Evolutionary conservation across 108 stramenopile species (phyloP), one percentile per base, ranked within the genome.

Genomic region (Nitzschia inconspicua): DNA sequence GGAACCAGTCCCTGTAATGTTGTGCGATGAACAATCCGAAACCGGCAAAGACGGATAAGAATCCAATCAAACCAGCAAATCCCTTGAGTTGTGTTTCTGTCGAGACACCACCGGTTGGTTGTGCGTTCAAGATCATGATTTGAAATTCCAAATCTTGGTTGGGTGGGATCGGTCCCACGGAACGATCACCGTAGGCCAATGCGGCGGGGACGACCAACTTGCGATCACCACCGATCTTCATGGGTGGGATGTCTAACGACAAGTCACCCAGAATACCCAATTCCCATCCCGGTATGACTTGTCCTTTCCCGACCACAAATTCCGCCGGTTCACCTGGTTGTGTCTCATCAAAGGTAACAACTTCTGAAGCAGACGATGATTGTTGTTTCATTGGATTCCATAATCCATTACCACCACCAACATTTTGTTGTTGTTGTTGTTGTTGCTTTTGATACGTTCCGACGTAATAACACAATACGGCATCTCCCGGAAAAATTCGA

Each of bases 191-290:
- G 36, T 72, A 72, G 18, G 63, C 70, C 23, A 72, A 32, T 25
- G 35, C 57, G 4, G 70, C 44, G 4, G 70, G 70, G 37, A 72
- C 65, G 32, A 44, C 49, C 11, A 72, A 43, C 9, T 34, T 56
- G 3, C 70, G 61, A 14, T 55, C 48, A 10, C 70, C 70, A 2
- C 63, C 63, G 22, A 65, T 54, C n/a, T 72, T 72, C 70, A 72
- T 72, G 1, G 61, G 52, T 3, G 48, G 42, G 13, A 72, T 58
- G n/a, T 63, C 70, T 8, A 32, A 22, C 0, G 35, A 35, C 24
- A 49, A 27, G 9, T 55, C 82, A 16, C 65, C 65, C 19, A 35
- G 49, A 44, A 66, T 66, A 0, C 65, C 65, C 23, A 66, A 25
- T 29, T 66, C 65, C 55, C 55, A 66, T 43, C 65, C 65, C 32